Conservation (phyloP, 106 monocot genomes). For the Xerophyta viscosa region DNA sequence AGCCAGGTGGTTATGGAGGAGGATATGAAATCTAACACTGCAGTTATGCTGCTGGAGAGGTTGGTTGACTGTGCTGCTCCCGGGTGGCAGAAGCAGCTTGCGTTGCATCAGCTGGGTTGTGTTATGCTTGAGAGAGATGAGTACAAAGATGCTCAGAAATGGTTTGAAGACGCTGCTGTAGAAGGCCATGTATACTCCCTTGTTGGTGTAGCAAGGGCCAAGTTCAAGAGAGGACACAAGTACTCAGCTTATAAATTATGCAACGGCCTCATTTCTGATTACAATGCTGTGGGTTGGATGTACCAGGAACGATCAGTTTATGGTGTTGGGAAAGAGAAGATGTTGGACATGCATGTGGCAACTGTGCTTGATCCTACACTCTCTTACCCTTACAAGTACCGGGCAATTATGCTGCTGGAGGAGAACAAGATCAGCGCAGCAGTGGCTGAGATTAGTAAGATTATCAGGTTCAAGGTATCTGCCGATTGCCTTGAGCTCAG, state of each 20-base stretch:
- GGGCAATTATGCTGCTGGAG: conserved; percentile 61
- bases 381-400: conserved; percentile 78
- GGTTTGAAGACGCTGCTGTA: conserved; percentile 66
- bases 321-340: conserved; percentile 70
- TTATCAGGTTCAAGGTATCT: conserved; percentile 79
- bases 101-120: conserved; percentile 87
- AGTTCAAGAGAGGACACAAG: conserved; percentile 80
- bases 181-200: conserved; percentile 74
- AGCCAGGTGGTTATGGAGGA: conserved; percentile 92
- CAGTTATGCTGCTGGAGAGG: conserved; percentile 86
- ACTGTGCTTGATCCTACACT: conserved; percentile 74
- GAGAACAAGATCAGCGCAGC: conserved; percentile 73
- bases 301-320: conserved; percentile 90
- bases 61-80: conserved; percentile 56
- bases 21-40: conserved; percentile 73
- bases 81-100: conserved; percentile 88
- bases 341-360: conserved; percentile 49
- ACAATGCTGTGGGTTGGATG: conserved; percentile 73
- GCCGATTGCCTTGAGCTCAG: conserved; percentile 90
- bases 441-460: conserved; percentile 80
- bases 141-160: conserved; percentile 80
- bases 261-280: conserved; percentile 44
- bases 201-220: conserved; percentile 78
- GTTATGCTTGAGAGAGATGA: conserved; percentile 91
- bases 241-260: conserved; percentile 85